phyloP scores from a whole-genome alignment of 2,329 filamentous ascomycete genomes.

The Fusarium dimerum region DNA sequence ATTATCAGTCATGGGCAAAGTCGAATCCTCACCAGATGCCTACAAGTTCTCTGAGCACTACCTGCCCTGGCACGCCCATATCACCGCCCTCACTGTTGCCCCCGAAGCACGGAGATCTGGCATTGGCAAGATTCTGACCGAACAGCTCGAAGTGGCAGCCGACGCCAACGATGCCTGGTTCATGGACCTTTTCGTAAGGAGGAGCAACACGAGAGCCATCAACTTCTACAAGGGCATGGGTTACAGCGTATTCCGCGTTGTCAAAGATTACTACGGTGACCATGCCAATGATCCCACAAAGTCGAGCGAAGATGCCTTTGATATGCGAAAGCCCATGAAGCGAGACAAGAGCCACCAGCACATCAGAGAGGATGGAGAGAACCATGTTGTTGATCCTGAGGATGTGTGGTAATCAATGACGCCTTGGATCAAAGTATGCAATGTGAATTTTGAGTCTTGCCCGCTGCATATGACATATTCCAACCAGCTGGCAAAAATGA shows the following conservation, averaged over 20 bases:
- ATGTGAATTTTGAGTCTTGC: background rate
- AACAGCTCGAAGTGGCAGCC: conserved; percentile 78
- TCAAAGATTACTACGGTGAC: conserved; percentile 92
- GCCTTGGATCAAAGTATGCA: background rate
- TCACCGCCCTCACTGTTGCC: conserved; percentile 91
- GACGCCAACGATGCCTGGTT: conserved; percentile 89
- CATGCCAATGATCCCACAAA: conserved; percentile 66
- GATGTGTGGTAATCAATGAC: conserved; percentile 71
- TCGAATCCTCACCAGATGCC: conserved; percentile 80
- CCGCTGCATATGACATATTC: background rate
- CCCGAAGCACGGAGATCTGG: conserved; percentile 83
- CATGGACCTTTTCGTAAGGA: conserved; percentile 90
- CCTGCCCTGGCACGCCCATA: conserved; percentile 99
- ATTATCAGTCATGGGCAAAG: conserved; percentile 88
- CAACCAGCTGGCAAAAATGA: background rate
- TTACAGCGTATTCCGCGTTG: conserved; percentile 85
- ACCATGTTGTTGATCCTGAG: conserved; percentile 73
- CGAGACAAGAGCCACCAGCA: conserved; percentile 77
- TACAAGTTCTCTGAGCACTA: conserved; percentile 80
- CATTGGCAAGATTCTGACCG: conserved; percentile 80
- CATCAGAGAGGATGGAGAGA: conserved; percentile 78
- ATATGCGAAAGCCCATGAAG: conserved; percentile 92
- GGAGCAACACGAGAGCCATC: conserved; percentile 85
- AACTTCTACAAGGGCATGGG: conserved; percentile 88
- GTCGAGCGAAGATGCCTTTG: conserved; percentile 82